Percentiles rank a stretch among this genome's conserved stretches.
Conservation (phyloP, 1,139 yeast genomes). For the Yamadazyma diddensiae region DNA sequence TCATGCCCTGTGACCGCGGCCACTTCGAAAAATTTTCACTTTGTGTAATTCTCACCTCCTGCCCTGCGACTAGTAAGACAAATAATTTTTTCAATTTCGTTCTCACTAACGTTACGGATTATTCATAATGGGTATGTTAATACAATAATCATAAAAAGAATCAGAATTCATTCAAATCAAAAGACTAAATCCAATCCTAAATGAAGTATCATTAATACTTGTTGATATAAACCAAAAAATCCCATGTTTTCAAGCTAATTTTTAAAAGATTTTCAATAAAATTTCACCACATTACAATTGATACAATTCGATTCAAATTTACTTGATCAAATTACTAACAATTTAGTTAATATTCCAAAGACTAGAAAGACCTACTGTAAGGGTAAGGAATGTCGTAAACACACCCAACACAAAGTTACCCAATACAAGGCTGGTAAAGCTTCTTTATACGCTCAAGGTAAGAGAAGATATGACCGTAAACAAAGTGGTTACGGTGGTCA, state of each 20-base stretch:
- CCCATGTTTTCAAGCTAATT: neutral
- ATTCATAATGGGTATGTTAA: constrained; percentile 36
- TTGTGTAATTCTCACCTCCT: constrained; percentile 5
- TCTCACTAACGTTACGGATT: constrained; percentile 17
- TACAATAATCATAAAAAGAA: no score
- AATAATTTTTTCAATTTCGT: constrained; percentile 9
- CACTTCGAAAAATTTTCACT: constrained; percentile 1
- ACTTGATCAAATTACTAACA: no score
- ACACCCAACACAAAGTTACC: constrained; percentile 99
- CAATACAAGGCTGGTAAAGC: constrained; percentile 99
- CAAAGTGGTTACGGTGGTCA: constrained; percentile 99
- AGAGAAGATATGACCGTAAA: constrained; percentile 99
- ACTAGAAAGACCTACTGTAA: constrained; percentile 99
- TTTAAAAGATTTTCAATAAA: no score
- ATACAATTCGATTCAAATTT: no score
- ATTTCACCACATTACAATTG: no score
- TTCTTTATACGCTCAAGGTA: constrained; percentile 98
- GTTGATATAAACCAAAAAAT: no score
- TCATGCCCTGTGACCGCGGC: constrained; percentile 14
- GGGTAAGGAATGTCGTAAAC: constrained; percentile 99
- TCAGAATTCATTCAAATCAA: neutral
- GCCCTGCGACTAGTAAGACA: constrained; percentile 4
- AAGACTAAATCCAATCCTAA: no score
- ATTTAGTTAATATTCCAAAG: constrained; percentile 98
- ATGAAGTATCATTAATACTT: no score